phyloP scores from a whole-genome alignment of 495 filamentous ascomycete species.

The Neurospora sp. region DNA sequence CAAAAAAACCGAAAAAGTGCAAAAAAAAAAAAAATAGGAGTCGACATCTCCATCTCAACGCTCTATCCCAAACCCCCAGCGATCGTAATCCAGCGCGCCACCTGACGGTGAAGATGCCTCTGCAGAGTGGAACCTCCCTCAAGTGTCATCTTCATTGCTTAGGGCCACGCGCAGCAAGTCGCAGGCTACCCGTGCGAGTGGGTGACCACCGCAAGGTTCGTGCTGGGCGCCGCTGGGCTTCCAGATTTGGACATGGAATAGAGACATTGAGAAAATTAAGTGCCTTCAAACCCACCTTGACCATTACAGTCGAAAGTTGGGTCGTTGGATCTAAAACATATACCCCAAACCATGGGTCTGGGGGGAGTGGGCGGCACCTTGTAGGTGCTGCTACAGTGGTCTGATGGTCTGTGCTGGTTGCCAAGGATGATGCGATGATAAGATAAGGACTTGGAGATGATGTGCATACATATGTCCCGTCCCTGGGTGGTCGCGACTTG shows the following conservation, averaged over 20 bases:
- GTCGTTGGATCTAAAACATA: constrained; percentile 13
- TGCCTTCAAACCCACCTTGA: constrained; percentile 36
- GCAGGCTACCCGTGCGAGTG: constrained; percentile 43
- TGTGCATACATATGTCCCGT: background rate
- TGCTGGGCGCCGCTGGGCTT: constrained; percentile 40
- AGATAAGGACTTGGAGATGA: background rate
- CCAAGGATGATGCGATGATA: background rate
- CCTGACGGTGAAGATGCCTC: constrained; percentile 42
- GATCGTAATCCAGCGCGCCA: constrained; percentile 44
- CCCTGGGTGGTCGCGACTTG: background rate
- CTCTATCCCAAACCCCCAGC: constrained; percentile 38
- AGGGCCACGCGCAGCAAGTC: constrained; percentile 32
- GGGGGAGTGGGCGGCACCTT: background rate
- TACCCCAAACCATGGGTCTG: background rate
- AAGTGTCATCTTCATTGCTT: constrained; percentile 42
- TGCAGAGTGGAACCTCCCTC: constrained; percentile 44
- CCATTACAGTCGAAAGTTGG: constrained; percentile 36
- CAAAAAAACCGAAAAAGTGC: constrained; percentile 10
- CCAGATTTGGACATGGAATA: constrained; percentile 35
- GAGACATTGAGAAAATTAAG: constrained; percentile 32
- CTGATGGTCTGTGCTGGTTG: background rate
- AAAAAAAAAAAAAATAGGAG: constrained; percentile 35
- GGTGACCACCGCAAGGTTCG: constrained; percentile 42
- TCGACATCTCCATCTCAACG: constrained; percentile 38
- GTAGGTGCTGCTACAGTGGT: background rate